Evolutionary conservation across 805 yeast genomes (phyloP).

Genomic region (Candida takata): DNA sequence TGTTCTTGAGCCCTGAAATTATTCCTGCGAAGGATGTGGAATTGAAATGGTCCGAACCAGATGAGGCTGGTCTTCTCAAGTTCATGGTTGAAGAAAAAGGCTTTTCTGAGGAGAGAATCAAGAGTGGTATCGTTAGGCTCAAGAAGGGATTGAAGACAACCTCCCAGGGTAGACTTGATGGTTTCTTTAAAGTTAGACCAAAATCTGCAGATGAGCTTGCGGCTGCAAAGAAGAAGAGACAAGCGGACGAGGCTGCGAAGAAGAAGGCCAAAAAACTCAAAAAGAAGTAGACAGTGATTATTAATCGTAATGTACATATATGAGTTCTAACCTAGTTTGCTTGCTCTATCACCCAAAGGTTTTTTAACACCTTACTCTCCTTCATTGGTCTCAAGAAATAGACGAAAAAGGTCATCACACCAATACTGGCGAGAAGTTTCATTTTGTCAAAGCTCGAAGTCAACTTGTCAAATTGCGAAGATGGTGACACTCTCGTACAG

Average conservation of each 20-base stretch:
- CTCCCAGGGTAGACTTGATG: constrained; percentile 87
- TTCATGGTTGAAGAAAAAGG: constrained; percentile 85
- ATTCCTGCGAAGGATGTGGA: constrained; percentile 50
- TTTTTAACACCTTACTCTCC: constrained; percentile 42
- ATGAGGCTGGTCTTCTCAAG: constrained; percentile 73
- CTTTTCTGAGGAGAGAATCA: constrained; percentile 86
- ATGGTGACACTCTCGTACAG: constrained; percentile 73
- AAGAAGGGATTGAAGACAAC: constrained; percentile 78
- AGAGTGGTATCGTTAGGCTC: constrained; percentile 78
- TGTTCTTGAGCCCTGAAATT: constrained; percentile 82
- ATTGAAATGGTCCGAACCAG: constrained; percentile 85
- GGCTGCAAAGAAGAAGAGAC: constrained; percentile 23
- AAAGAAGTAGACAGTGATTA: constrained; percentile 10
- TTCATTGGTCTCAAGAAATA: constrained; percentile 53
- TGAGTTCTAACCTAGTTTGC: constrained; percentile 2
- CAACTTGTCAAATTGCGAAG: constrained; percentile 75
- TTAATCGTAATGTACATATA: neutral
- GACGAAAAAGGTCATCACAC: constrained; percentile 40
- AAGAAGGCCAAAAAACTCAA: constrained; percentile 20
- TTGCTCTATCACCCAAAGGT: constrained; percentile 10
- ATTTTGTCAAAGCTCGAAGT: constrained; percentile 58
- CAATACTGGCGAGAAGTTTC: constrained; percentile 56
- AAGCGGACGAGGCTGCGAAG: constrained; percentile 23
- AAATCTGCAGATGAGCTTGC: constrained; percentile 41
- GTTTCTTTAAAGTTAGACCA: constrained; percentile 70